phyloP scores from a whole-genome alignment of 148 eudicot species.

The Amaranthus cruentus region DNA sequence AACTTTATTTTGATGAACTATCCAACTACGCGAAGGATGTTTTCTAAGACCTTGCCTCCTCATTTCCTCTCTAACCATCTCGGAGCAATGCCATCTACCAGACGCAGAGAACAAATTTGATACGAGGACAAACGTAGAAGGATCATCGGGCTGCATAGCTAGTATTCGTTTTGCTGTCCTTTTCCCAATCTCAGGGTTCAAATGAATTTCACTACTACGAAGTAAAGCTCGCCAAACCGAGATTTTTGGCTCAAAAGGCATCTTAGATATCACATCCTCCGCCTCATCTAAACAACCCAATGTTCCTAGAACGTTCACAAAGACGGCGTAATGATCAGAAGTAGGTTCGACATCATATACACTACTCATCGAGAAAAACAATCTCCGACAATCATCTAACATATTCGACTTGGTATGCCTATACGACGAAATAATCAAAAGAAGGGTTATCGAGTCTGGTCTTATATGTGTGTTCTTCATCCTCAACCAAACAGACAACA shows the following conservation, averaged over 20 bases:
- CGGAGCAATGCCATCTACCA: conserved; percentile 85
- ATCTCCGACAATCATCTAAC: conserved; percentile 51
- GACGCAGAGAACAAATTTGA: conserved; percentile 82
- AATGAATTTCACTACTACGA: conserved; percentile 47
- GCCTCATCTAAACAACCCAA: conserved; percentile 85
- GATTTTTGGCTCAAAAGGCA: conserved; percentile 58
- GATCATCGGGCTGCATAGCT: conserved; percentile 54
- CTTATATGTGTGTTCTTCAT: conserved; percentile 38
- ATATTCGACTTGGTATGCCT: conserved; percentile 46
- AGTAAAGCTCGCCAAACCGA: conserved; percentile 82
- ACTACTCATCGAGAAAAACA: conserved; percentile 58
- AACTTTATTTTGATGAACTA: conserved; percentile 46
- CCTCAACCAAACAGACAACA: conserved; percentile 54
- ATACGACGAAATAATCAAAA: conserved; percentile 58
- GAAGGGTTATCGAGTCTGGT: conserved; percentile 55
- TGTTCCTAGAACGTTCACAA: conserved; percentile 60
- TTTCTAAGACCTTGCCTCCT: conserved; percentile 55
- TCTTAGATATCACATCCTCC: conserved; percentile 44
- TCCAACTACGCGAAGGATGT: conserved; percentile 73
- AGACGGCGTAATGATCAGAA: conserved; percentile 67
- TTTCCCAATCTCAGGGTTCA: conserved; percentile 40
- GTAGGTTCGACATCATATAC: conserved; percentile 47
- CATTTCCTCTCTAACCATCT: conserved; percentile 65
- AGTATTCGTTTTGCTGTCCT: conserved; percentile 59
- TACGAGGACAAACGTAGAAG: conserved; percentile 60